Percentiles rank a stretch among this genome's conserved stretches.
Evolutionary conservation across 1,284 basidiomycete genomes (phyloP).

Genomic region (Rhodotorula sp.): DNA sequence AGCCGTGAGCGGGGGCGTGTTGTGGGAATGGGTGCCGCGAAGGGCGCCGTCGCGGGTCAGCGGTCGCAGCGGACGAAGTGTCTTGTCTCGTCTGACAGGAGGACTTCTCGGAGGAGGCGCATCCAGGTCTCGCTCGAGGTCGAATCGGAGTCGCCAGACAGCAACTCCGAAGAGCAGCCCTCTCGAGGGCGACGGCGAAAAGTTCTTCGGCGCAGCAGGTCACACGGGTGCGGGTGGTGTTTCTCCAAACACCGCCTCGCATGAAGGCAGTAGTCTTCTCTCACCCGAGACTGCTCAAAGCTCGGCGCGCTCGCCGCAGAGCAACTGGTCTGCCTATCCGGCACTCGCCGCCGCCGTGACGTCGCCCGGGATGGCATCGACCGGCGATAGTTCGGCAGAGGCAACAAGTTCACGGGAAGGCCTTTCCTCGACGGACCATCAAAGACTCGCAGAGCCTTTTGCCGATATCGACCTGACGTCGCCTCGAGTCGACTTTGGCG

Average conservation of each 20-base stretch:
- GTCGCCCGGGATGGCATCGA: too few relatives aligned
- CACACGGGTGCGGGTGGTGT: background rate
- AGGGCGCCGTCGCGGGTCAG: background rate
- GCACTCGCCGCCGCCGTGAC: too few relatives aligned
- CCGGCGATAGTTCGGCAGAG: background rate
- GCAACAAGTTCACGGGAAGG: background rate
- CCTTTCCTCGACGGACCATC: background rate
- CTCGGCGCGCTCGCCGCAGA: background rate
- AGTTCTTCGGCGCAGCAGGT: background rate
- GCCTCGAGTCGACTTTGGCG: background rate
- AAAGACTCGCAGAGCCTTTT: background rate
- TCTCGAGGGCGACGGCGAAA: background rate
- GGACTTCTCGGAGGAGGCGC: background rate
- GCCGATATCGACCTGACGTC: constrained; percentile 16
- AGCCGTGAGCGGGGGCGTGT: background rate
- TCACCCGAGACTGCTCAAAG: background rate
- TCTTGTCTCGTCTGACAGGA: constrained; percentile 1
- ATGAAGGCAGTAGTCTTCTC: background rate
- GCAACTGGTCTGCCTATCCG: background rate
- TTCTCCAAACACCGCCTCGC: background rate
- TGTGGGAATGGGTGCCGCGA: constrained; percentile 12
- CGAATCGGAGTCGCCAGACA: background rate
- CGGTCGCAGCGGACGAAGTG: constrained; percentile 1
- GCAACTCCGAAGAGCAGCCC: background rate
- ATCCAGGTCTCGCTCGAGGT: background rate